Evolutionary conservation across 768 basidiomycete genomes (phyloP), one percentile per base, ranked within the genome.

Genomic region (Collybia sordida): DNA sequence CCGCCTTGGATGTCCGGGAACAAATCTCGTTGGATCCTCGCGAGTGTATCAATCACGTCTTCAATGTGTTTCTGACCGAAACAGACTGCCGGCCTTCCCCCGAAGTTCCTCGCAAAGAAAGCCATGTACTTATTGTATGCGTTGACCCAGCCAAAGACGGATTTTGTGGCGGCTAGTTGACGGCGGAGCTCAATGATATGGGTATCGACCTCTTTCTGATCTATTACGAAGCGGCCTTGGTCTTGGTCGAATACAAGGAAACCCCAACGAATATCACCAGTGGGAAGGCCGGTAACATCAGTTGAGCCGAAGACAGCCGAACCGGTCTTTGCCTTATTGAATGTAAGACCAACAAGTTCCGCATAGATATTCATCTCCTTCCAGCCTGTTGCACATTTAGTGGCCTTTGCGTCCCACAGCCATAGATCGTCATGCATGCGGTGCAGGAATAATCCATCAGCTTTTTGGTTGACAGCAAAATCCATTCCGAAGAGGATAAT

Each of bases 401-500:
- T 37, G 4, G 65, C 51, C 15, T 70, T 57, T 0, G 67, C 54
- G 42, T 72, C 65, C 70, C 70, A 75, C 15, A 77, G 52, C 74
- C 74, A 78, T 6, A 78, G 57, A 45, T 79, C 75, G 45, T 78
- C 74, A 55, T 77, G 73, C 59, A 76, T 71, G 44, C 74, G 64
- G 44, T 76, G 69, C 14, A 79, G 65, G 56, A 65, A 72, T 9
- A 79, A 54, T 3, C 74, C 74, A 18, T 68, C 47, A 1, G 74
- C 68, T 25, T 57, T 59, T 44, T 74, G 76, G 42, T 77, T 77
- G 49, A 77, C 72, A 6, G 75, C 74, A 49, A 73, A 74, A 56
- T 79, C 76, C 74, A 79, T 74, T 17, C 62, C 65, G 54, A 75
- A 78, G 31, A 77, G 46, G 12, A 76, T 47, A 2, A 60, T 62